phyloP scores from a whole-genome alignment of 768 basidiomycete species.

The Royoungia palumana region DNA sequence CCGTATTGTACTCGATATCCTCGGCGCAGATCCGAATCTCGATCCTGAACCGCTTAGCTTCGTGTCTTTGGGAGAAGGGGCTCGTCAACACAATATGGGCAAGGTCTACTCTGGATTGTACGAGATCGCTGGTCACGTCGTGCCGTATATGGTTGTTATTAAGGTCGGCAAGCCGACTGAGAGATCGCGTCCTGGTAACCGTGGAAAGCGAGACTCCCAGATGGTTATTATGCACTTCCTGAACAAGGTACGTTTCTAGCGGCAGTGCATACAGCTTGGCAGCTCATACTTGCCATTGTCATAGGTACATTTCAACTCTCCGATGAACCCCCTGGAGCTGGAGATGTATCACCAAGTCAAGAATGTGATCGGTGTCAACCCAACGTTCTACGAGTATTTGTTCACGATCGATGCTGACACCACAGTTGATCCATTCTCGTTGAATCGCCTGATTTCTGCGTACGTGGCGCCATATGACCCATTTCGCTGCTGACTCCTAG shows the following conservation, averaged over 20 bases:
- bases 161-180: conserved; percentile 97
- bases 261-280: too few relatives aligned
- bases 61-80: conserved; percentile 89
- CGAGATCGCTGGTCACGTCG: conserved; percentile 91
- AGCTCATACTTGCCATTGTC: neutral
- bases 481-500: neutral
- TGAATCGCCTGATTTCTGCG: conserved; percentile 92
- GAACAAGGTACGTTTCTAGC: conserved; percentile 67
- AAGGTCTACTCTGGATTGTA: conserved; percentile 97
- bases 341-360: conserved; percentile 99
- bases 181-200: conserved; percentile 89
- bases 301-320: conserved; percentile 92
- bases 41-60: conserved; percentile 96
- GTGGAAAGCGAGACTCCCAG: conserved; percentile 98
- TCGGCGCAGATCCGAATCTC: conserved; percentile 88
- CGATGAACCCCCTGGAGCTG: conserved; percentile 95
- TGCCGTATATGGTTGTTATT: conserved; percentile 88
- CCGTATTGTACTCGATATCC: conserved; percentile 92
- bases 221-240: conserved; percentile 96
- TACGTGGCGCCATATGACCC: conserved; percentile 41
- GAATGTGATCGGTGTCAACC: conserved; percentile 99
- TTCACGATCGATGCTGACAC: conserved; percentile 96
- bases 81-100: conserved; percentile 97
- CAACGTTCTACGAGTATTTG: conserved; percentile 95
- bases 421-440: conserved; percentile 79